A percentile compares a stretch with the other conserved stretches of the same genome.
Evolutionary conservation across 768 basidiomycete species (phyloP).

Genomic region (Auriscalpium orientale): DNA sequence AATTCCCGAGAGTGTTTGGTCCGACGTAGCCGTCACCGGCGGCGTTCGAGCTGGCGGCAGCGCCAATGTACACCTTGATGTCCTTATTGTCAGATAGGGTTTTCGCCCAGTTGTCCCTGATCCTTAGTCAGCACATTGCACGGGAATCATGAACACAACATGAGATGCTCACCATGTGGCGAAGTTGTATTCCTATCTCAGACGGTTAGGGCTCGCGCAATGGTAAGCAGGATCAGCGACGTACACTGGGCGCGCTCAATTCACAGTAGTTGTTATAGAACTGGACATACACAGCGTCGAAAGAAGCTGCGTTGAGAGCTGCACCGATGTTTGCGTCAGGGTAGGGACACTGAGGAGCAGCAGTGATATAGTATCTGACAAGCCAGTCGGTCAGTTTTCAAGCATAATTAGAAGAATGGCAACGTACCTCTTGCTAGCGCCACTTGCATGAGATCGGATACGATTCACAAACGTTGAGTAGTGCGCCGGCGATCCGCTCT

Average conservation of each 20-base stretch:
- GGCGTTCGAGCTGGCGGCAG: constrained; percentile 34
- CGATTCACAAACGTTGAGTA: constrained; percentile 32
- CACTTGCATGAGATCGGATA: constrained; percentile 25
- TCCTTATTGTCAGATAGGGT: constrained; percentile 33
- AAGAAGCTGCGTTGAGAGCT: constrained; percentile 26
- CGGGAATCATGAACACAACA: neutral
- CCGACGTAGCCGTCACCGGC: constrained; percentile 37
- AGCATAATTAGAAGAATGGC: neutral
- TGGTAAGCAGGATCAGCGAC: constrained; percentile 38
- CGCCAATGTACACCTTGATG: constrained; percentile 42
- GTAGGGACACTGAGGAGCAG: constrained; percentile 33
- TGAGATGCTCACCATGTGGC: constrained; percentile 22
- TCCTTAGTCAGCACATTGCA: neutral
- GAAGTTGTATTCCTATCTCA: constrained; percentile 39
- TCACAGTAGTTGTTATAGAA: constrained; percentile 48
- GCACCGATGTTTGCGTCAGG: constrained; percentile 29
- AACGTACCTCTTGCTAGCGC: constrained; percentile 28
- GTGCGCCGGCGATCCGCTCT: constrained; percentile 24
- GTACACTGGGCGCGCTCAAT: constrained; percentile 37
- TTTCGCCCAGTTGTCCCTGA: constrained; percentile 42
- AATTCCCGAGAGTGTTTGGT: constrained; percentile 24
- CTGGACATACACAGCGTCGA: constrained; percentile 38
- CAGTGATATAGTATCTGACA: constrained; percentile 27
- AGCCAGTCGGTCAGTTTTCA: too few species aligned
- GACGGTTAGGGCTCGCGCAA: neutral